Percentiles rank a stretch among this genome's conserved stretches.
These are phyloP conservation scores for Thelonectria blattea DNA, from an alignment of 2,329 filamentous ascomycete species.

Conservation along the genomic window DNA sequence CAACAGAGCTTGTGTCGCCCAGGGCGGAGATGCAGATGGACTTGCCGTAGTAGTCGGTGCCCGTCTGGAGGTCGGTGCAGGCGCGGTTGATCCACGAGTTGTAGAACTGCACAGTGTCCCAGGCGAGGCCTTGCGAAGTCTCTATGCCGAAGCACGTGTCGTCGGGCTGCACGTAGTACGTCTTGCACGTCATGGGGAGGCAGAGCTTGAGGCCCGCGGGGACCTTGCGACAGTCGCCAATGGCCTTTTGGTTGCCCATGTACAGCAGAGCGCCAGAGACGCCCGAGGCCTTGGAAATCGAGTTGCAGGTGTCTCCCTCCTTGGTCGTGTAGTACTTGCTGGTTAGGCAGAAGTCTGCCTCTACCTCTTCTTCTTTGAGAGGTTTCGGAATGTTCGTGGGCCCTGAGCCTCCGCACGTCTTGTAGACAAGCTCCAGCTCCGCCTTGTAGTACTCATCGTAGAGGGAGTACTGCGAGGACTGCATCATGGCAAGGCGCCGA, in stretches of 20 bases:
- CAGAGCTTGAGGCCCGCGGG: slow-evolving; percentile 21
- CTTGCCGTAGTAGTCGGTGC: slow-evolving; percentile 23
- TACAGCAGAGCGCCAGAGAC: slow-evolving; percentile 26
- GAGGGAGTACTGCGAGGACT: slow-evolving; percentile 29
- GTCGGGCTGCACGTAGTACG: slow-evolving; percentile 8
- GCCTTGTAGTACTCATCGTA: slow-evolving; percentile 27
- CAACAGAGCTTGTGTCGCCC: slow-evolving; percentile 1
- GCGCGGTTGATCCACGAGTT: slow-evolving; percentile 19
- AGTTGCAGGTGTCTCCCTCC: background rate
- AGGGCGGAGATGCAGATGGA: slow-evolving; percentile 20
- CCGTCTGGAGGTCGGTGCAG: slow-evolving; percentile 21
- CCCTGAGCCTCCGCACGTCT: background rate
- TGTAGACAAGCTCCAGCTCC: slow-evolving; percentile 17
- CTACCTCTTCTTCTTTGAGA: background rate
- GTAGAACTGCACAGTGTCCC: slow-evolving; percentile 7
- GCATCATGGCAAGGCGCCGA: slow-evolving; percentile 33
- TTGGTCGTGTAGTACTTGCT: background rate
- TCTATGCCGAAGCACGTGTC: slow-evolving; percentile 14
- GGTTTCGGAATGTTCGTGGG: background rate
- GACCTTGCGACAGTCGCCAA: slow-evolving; percentile 20
- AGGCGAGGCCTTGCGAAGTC: slow-evolving; percentile 3
- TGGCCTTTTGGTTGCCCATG: slow-evolving; percentile 23
- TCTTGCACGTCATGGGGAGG: slow-evolving; percentile 20
- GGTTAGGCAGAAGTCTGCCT: background rate
- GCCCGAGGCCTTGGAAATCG: slow-evolving; percentile 15